These are phyloP conservation scores for Murraya paniculata DNA, from an alignment of 345 rosid genomes.

Conservation along the genomic window DNA sequence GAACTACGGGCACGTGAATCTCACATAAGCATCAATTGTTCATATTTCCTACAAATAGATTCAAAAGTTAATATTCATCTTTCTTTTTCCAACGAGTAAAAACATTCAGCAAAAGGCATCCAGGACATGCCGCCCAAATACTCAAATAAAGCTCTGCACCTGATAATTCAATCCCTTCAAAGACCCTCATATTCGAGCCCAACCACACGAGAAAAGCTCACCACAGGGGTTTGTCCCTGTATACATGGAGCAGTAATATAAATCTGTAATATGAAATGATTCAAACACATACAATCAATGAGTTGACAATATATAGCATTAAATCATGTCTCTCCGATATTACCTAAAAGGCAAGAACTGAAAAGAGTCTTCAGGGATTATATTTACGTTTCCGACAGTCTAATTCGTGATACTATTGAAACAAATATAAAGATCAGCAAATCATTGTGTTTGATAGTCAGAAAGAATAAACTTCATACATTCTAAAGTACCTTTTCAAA, in stretches of 20 bases:
- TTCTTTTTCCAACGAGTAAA: neutral
- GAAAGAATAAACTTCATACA: neutral
- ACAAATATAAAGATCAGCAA: neutral
- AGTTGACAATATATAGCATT: neutral
- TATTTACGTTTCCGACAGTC: neutral
- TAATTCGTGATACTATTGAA: neutral
- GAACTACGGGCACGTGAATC: neutral
- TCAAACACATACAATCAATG: neutral
- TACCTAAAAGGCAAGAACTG: neutral
- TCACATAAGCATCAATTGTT: neutral
- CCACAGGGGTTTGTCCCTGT: neutral
- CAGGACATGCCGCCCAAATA: neutral
- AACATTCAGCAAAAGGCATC: neutral
- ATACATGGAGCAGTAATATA: neutral
- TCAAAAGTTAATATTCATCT: neutral
- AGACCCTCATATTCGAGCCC: neutral
- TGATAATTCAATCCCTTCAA: neutral
- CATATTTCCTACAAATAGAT: neutral
- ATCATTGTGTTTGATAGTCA: neutral
- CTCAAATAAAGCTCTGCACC: neutral
- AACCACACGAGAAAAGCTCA: neutral
- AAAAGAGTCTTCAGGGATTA: neutral
- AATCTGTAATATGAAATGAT: neutral
- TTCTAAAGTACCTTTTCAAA: neutral
- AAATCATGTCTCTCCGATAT: neutral